Percentiles rank a stretch among this genome's conserved stretches.
Conservation (phyloP, 108 stramenopile genomes). For the Skeletonema grethae region DNA sequence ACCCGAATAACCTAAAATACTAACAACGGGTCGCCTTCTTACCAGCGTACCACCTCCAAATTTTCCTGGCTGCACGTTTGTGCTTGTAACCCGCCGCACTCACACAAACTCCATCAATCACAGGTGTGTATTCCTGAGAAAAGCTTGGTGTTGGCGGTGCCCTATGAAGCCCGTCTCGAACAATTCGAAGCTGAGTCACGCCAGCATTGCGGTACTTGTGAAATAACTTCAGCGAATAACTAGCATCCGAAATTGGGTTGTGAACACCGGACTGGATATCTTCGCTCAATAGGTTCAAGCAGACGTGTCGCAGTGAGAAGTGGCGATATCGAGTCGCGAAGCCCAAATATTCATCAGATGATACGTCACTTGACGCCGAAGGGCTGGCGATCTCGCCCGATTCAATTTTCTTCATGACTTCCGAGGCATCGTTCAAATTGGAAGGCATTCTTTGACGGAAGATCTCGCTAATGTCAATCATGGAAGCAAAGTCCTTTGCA, state of each 20-base stretch:
- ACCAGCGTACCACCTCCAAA: conserved; percentile 52
- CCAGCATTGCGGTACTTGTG: conserved; percentile 53
- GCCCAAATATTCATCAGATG: conserved; percentile 35
- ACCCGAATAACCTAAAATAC: neutral
- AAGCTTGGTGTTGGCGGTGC: conserved; percentile 48
- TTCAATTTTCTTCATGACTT: conserved; percentile 34
- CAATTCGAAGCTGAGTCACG: conserved; percentile 41
- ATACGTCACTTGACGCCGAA: conserved; percentile 6
- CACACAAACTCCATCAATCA: conserved; percentile 58
- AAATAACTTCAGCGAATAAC: conserved; percentile 47
- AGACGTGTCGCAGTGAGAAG: conserved; percentile 50
- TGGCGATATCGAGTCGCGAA: conserved; percentile 43
- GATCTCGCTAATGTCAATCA: conserved; percentile 50
- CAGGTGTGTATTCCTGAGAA: conserved; percentile 36
- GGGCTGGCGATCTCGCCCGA: neutral
- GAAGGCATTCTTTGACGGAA: conserved; percentile 44
- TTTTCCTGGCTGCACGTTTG: conserved; percentile 47
- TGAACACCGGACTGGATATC: conserved; percentile 76
- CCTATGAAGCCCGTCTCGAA: conserved; percentile 49
- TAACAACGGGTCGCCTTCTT: neutral
- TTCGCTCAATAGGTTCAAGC: conserved; percentile 41
- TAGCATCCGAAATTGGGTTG: conserved; percentile 67
- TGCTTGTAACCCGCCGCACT: conserved; percentile 28
- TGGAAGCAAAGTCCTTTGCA: conserved; percentile 41
- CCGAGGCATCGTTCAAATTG: conserved; percentile 18